Evolutionary conservation across 768 basidiomycete genomes (phyloP), one percentile per base, ranked within the genome.

Genomic region (Neoboletus brunneissimus): DNA sequence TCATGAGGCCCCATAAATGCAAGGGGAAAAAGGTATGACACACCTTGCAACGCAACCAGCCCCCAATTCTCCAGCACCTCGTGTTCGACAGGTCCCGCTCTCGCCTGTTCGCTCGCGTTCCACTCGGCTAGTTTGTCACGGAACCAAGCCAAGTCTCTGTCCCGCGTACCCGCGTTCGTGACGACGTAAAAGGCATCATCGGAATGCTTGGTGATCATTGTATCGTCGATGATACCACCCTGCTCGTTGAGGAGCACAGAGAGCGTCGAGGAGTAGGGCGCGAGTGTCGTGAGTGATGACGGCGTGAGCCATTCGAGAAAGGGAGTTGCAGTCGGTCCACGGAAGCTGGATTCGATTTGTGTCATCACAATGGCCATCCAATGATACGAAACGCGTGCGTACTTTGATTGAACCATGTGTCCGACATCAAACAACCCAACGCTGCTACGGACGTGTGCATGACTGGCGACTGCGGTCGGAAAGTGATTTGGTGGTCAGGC

Each of bases 381-480:
- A 12, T 20, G 1, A 43, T n/a, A 38, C 8, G 46, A 41, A 42
- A 20, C 22, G 23, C 3, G 31, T 31, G 31, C 82, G 47, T 64
- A 94, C 92, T 85, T 88, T 34, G 86, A 84, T 71, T 98, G 96
- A 16, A 98, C 90, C 96, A 99, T 99, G 73, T 99, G 97, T 22
- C 92, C 92, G 27, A 99, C 97, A 67, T 99, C 97, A 70, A 99
- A 99, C 32, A 99, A 77, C 0, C 94, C 94, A 1, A 83, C 91
- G 35, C 80, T 81, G 13, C 76, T 82, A 41, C 97, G 86, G 49
- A 95, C 91, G 66, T 98, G 89, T 44, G 88, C 84, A 73, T 99
- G 96, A 63, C 91, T 94, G 10, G 88, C 85, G 51, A 92, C 95
- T 97, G 69, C 34, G 41, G 31, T 38, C 40, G 40, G 25, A 46